These are phyloP conservation scores for Gynochthodes officinalis DNA, from an alignment of 257 asterid species.

Conservation along the genomic window DNA sequence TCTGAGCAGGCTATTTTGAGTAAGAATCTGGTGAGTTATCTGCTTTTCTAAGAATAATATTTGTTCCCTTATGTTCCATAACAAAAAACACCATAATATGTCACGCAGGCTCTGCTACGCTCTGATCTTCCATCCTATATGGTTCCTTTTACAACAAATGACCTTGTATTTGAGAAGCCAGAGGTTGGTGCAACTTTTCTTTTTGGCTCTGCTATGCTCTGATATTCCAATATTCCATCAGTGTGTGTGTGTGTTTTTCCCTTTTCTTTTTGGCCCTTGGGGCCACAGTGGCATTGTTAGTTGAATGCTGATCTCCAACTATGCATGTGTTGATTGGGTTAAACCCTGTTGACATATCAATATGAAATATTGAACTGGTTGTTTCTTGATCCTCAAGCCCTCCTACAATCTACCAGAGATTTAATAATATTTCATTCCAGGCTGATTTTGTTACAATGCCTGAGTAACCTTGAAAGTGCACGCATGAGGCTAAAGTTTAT, in stretches of 20 bases:
- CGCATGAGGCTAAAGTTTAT: not conserved
- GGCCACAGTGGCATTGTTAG: no score
- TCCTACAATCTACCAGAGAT: not conserved
- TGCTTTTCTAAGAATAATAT: not conserved
- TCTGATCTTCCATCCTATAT: constrained; percentile 90
- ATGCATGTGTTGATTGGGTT: no score
- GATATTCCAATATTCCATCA: no score
- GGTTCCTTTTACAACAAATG: constrained; percentile 79
- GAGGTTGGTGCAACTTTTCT: constrained; percentile 51
- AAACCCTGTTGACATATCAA: no score
- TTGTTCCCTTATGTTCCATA: not conserved
- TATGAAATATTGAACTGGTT: no score
- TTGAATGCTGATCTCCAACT: no score
- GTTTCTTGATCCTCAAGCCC: not conserved
- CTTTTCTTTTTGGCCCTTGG: no score
- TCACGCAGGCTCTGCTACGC: constrained; percentile 76
- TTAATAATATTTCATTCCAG: not conserved
- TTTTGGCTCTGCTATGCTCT: no score
- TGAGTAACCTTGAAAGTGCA: not conserved
- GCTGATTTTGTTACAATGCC: not conserved
- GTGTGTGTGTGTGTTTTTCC: no score
- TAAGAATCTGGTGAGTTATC: constrained; percentile 59
- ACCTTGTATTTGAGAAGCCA: constrained; percentile 68
- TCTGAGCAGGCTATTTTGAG: constrained; percentile 92
- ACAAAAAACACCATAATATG: constrained; percentile 13